phyloP scores from a whole-genome alignment of 2,329 filamentous ascomycete species.

The Calycina marina region DNA sequence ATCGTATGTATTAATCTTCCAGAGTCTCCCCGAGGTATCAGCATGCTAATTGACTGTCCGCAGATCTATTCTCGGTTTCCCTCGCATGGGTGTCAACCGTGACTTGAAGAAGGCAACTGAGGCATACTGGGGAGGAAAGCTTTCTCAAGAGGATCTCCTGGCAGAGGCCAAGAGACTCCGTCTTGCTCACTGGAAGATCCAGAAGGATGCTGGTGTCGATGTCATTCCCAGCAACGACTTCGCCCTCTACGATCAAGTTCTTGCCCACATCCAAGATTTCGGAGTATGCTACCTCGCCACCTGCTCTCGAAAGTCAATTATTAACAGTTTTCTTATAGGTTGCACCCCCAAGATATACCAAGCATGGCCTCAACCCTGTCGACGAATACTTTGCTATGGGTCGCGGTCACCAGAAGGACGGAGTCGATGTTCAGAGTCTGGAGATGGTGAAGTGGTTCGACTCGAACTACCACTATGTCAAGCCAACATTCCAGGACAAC shows the following conservation, averaged over 20 bases:
- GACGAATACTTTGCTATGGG: conserved; percentile 99
- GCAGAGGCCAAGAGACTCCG: conserved; percentile 93
- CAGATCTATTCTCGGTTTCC: conserved; percentile 80
- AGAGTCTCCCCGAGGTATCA: neutral
- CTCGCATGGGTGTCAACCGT: conserved; percentile 94
- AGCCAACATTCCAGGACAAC: conserved; percentile 93
- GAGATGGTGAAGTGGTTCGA: conserved; percentile 99
- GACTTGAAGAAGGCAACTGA: conserved; percentile 99
- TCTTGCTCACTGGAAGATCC: conserved; percentile 97
- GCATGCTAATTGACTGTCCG: conserved; percentile 7
- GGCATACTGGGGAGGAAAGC: conserved; percentile 92
- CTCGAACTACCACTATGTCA: conserved; percentile 99
- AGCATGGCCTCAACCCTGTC: conserved; percentile 71
- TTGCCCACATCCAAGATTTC: conserved; percentile 96
- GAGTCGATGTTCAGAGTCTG: conserved; percentile 81
- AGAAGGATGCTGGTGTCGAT: conserved; percentile 95
- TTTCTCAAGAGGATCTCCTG: conserved; percentile 80
- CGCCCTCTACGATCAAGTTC: conserved; percentile 94
- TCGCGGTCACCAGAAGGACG: conserved; percentile 90
- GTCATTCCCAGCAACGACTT: conserved; percentile 99
- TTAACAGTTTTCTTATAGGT: conserved; percentile 36
- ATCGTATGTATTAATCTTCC: conserved; percentile 31
- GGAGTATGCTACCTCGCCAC: conserved; percentile 45
- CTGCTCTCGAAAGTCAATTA: conserved; percentile 1
- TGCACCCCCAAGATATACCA: conserved; percentile 84